These are phyloP conservation scores for Halenospora varia DNA, from an alignment of 495 filamentous ascomycete species.

Conservation along the genomic window DNA sequence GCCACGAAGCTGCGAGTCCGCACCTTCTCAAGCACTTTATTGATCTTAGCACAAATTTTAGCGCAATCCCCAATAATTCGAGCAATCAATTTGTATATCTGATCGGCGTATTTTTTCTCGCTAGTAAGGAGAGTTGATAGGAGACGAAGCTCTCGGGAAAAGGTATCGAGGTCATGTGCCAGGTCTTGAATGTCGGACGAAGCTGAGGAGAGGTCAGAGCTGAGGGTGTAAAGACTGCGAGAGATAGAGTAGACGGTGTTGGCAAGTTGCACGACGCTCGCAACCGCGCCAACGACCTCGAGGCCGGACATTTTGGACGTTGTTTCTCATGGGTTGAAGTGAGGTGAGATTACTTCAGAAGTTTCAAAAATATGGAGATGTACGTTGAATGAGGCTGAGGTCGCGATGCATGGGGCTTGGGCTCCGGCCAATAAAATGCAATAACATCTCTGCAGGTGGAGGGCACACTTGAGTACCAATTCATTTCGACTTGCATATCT, in stretches of 20 bases:
- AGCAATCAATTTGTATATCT: background rate
- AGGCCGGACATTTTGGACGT: constrained; percentile 7
- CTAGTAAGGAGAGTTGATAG: constrained; percentile 6
- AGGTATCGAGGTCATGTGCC: constrained; percentile 7
- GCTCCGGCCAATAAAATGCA: too few species aligned
- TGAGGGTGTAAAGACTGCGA: background rate
- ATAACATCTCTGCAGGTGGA: too few species aligned
- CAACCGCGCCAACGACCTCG: background rate
- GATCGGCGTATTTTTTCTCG: background rate
- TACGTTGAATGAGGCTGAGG: too few species aligned
- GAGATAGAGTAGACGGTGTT: constrained; percentile 1
- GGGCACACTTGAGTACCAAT: too few species aligned
- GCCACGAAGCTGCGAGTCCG: background rate
- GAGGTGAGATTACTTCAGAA: too few species aligned
- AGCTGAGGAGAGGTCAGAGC: background rate
- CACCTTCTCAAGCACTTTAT: constrained; percentile 3
- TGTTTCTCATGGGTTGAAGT: too few species aligned
- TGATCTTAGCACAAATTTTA: constrained; percentile 5
- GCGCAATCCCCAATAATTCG: constrained; percentile 11
- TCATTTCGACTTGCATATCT: too few species aligned
- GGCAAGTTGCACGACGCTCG: background rate
- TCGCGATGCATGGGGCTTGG: too few species aligned
- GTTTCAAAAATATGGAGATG: too few species aligned
- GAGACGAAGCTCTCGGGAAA: constrained; percentile 2
- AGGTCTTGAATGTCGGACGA: constrained; percentile 5